These are phyloP conservation scores for Mycena galericulata DNA, from an alignment of 768 basidiomycete species.

Conservation along the genomic window DNA sequence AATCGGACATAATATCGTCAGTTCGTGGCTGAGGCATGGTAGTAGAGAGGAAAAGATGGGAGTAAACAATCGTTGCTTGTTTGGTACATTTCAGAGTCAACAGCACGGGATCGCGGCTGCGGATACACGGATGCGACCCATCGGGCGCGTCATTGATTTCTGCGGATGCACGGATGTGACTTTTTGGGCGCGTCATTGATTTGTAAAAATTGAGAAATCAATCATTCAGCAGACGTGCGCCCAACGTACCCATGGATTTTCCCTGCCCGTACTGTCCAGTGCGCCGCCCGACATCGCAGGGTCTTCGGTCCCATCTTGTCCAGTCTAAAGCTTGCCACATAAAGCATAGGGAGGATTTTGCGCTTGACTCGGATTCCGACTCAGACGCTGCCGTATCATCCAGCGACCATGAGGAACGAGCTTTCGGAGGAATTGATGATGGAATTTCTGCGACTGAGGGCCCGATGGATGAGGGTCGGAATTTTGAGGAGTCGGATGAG, in stretches of 20 bases:
- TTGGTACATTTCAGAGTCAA: background rate
- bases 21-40: no score
- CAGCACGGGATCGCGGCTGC: background rate
- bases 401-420: no score
- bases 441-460: background rate
- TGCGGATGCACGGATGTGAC: no score
- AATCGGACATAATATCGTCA: no score
- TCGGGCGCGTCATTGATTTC: no score
- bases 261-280: background rate
- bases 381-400: background rate
- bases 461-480: no score
- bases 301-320: background rate
- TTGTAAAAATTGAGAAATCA: background rate
- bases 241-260: background rate
- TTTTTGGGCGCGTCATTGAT: no score
- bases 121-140: no score
- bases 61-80: background rate
- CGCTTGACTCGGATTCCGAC: background rate
- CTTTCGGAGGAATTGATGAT: background rate
- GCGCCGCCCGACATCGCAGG: background rate
- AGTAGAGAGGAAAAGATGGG: background rate
- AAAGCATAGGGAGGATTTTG: background rate
- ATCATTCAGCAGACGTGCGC: no score
- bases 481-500: background rate
- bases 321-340: background rate